Evolutionary conservation across 495 filamentous ascomycete species (phyloP).

Genomic region (Hypoxylon intermedium): DNA sequence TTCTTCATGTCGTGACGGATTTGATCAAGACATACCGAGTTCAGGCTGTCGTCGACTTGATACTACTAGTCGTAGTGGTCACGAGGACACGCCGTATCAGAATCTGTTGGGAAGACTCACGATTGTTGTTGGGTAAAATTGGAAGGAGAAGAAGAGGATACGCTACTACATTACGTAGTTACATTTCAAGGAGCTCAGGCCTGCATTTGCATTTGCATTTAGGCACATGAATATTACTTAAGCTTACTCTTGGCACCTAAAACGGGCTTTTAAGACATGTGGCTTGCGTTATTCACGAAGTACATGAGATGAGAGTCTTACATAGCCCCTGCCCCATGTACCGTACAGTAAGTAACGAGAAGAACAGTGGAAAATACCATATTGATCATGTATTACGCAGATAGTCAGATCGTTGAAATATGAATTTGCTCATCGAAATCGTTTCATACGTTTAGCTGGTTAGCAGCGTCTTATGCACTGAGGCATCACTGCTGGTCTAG

Average conservation of each 20-base stretch:
- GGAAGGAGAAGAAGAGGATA: conserved; percentile 6
- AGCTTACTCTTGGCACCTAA: conserved; percentile 11
- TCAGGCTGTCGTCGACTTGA: background rate
- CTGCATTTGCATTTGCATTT: background rate
- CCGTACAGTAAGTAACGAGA: too few species aligned
- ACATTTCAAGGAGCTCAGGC: background rate
- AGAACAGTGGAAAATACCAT: too few species aligned
- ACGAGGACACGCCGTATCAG: conserved; percentile 6
- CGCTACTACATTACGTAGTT: background rate
- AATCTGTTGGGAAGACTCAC: conserved; percentile 15
- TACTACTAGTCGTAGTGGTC: background rate
- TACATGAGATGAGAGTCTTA: too few species aligned
- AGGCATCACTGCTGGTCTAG: too few species aligned
- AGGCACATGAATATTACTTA: conserved; percentile 15
- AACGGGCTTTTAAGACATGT: background rate
- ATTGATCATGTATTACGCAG: too few species aligned
- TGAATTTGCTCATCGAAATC: too few species aligned
- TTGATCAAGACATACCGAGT: background rate
- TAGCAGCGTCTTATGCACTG: too few species aligned
- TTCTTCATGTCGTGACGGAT: background rate
- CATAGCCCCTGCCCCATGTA: too few species aligned
- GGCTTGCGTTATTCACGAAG: background rate
- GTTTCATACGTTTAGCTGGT: too few species aligned
- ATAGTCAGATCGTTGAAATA: too few species aligned
- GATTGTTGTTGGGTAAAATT: conserved; percentile 26